Conservation (phyloP, 331 rosid genomes). For the Malus hybrid region DNA sequence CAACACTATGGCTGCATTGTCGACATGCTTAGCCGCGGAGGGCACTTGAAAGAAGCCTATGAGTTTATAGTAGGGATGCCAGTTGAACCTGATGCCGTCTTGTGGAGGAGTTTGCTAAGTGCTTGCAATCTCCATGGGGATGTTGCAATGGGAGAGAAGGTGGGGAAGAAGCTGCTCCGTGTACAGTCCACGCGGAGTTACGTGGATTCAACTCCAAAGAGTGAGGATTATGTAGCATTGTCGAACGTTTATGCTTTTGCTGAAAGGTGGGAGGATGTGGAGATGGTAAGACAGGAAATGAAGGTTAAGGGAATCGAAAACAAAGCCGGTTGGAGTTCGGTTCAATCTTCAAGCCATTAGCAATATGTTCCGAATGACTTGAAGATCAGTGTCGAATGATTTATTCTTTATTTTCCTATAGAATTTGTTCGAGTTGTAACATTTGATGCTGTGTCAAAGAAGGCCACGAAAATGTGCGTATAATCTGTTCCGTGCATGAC, state of each 20-base stretch:
- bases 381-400: not conserved
- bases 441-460: no score
- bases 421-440: not conserved
- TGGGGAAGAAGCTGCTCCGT: slow-evolving; percentile 61
- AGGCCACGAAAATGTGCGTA: no score
- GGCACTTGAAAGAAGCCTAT: slow-evolving; percentile 55
- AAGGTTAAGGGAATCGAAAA: slow-evolving; percentile 42
- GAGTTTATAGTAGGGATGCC: slow-evolving; percentile 52
- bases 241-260: slow-evolving; percentile 76
- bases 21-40: slow-evolving; percentile 51
- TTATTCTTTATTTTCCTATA: no score
- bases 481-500: not conserved
- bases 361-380: slow-evolving; percentile 5
- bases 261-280: slow-evolving; percentile 64
- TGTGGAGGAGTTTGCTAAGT: slow-evolving; percentile 73
- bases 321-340: slow-evolving; percentile 52
- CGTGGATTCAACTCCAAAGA: slow-evolving; percentile 21
- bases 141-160: slow-evolving; percentile 65
- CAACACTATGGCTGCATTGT: slow-evolving; percentile 68
- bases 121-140: slow-evolving; percentile 66
- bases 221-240: slow-evolving; percentile 69
- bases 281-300: slow-evolving; percentile 59
- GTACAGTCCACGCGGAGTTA: slow-evolving; percentile 12
- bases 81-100: slow-evolving; percentile 42
- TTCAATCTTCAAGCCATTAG: slow-evolving; percentile 31